Evolutionary conservation across 768 basidiomycete genomes (phyloP).

Genomic region (Podaxis sp.): DNA sequence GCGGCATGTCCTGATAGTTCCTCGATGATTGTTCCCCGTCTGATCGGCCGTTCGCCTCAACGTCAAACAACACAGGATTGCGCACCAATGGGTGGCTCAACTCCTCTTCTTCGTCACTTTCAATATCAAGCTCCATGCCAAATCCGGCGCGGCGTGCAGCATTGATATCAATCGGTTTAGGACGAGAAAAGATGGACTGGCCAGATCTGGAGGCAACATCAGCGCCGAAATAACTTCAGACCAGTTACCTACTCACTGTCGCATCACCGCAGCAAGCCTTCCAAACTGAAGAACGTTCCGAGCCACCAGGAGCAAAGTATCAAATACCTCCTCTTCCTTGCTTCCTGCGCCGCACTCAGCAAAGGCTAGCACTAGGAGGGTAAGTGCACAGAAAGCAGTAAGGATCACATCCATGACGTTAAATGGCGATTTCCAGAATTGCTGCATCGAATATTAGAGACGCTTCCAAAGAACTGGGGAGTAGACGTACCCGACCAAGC

Average conservation of each 20-base stretch:
- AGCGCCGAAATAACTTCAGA: constrained; percentile 15
- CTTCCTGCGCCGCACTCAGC: constrained; percentile 81
- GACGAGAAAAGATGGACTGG: constrained; percentile 84
- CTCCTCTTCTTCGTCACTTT: constrained; percentile 64
- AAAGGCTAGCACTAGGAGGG: constrained; percentile 84
- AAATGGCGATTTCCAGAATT: constrained; percentile 96
- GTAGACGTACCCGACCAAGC: constrained; percentile 75
- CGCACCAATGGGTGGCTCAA: constrained; percentile 57
- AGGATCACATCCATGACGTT: constrained; percentile 88
- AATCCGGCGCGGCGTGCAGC: constrained; percentile 66
- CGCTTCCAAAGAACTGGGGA: not conserved
- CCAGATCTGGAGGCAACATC: constrained; percentile 59
- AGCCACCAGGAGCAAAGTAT: constrained; percentile 88
- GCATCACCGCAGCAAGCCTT: constrained; percentile 87
- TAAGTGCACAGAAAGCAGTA: constrained; percentile 87
- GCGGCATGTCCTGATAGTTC: constrained; percentile 51
- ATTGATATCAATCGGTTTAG: constrained; percentile 83
- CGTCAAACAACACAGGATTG: constrained; percentile 67
- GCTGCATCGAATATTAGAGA: constrained; percentile 42
- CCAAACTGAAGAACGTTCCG: constrained; percentile 93
- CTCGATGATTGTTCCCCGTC: constrained; percentile 22
- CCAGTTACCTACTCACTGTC: constrained; percentile 64
- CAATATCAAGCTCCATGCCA: constrained; percentile 70
- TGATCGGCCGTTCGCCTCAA: constrained; percentile 26
- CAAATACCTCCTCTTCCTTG: constrained; percentile 92